Conservation (phyloP, 1,284 basidiomycete species). For the Termitomyces sp. region DNA sequence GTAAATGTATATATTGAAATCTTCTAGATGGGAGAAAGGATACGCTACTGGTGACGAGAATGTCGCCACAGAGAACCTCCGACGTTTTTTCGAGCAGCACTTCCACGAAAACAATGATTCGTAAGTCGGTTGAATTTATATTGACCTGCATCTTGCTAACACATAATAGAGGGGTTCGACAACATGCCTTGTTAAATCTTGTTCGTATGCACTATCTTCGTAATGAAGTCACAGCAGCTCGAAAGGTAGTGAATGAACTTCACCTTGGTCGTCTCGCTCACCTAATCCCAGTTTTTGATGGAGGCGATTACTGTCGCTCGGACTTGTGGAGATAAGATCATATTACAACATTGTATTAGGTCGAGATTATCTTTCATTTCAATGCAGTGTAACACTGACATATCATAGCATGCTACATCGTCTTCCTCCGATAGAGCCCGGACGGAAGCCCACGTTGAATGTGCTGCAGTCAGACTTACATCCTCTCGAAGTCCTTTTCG, state of each 20-base stretch:
- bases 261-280: slow-evolving; percentile 4
- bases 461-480: slow-evolving; percentile 74
- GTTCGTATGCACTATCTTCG: slow-evolving; percentile 71
- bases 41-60: slow-evolving; percentile 61
- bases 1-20: not conserved
- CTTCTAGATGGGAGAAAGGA: slow-evolving; percentile 58
- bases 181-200: slow-evolving; percentile 72
- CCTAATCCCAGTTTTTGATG: slow-evolving; percentile 47
- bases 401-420: slow-evolving; percentile 59
- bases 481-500: slow-evolving; percentile 69
- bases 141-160: slow-evolving; percentile 2
- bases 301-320: slow-evolving; percentile 74
- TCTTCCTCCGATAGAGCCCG: slow-evolving; percentile 45
- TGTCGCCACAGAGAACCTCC: slow-evolving; percentile 61
- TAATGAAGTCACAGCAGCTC: slow-evolving; percentile 59
- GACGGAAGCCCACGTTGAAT: slow-evolving; percentile 50
- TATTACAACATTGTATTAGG: slow-evolving; percentile 77
- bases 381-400: slow-evolving; percentile 3
- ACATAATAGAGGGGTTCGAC: slow-evolving; percentile 58
- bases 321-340: slow-evolving; percentile 62
- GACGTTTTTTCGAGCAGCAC: slow-evolving; percentile 76
- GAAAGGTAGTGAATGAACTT: slow-evolving; percentile 42
- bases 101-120: slow-evolving; percentile 76
- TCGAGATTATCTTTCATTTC: slow-evolving; percentile 21
- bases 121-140: slow-evolving; percentile 34